Base-by-base conservation (phyloP, 306 rosid genomes). In the Styphnolobium japonicum region DNA sequence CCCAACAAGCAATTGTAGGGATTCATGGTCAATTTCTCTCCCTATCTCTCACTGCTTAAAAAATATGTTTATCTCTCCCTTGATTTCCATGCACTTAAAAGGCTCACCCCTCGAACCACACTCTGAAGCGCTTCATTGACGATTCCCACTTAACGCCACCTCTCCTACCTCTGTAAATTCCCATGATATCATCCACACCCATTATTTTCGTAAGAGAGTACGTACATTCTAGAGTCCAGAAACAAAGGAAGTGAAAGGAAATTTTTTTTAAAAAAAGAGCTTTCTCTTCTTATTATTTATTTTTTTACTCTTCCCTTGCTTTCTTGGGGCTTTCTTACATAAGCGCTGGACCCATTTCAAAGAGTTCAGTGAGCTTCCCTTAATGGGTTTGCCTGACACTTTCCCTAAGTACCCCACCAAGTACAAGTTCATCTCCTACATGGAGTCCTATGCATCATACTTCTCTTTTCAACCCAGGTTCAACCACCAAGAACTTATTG, bases 331-430 rank as follows among this genome's bases (percentile, higher is more conserved):
- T 72, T 45, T 76, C 43, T 63, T 2, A 70, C 46, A 81, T 96
- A 19, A 98, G 99, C 0, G 97, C 97, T n/a, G 99, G 99, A 14
- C 98, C 99, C 16, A 93, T 14, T 98, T 98, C 2, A 93, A 91
- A 37, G 81, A 87, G 0, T 90, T 93, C 9, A 93, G 99, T 14
- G 81, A 92, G 78, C 98, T 96, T 5, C 99, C 99, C 0, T 48
- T 90, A 0, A 73, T 89, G 86, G 85, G 79, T 0, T 96, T 90
- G 75, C 99, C 98, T 1, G 21, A 36, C 10, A 6, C 45, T 65
- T 93, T 89, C 79, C 99, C 98, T 1, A 91, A 84, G 14, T 96
- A 96, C 88, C 99, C 99, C 1, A 43, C 90, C 7, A 96, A 90
- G 72, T 12, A 63, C 57, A 93, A 96, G 86, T 96, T 96, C 86